These are phyloP conservation scores for Rhizophora mangle DNA, from an alignment of 345 rosid species.

Conservation along the genomic window DNA sequence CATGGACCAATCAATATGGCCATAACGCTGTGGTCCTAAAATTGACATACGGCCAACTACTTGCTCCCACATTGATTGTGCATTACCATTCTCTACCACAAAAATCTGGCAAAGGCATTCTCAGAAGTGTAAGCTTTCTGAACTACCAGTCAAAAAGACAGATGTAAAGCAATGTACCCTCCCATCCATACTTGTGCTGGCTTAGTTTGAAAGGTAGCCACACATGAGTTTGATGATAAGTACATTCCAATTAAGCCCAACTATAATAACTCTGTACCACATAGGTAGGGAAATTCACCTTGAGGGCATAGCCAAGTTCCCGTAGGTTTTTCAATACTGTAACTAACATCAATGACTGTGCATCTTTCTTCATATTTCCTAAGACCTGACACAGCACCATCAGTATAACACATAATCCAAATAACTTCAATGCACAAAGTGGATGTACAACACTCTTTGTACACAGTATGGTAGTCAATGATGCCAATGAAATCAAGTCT, in stretches of 20 bases:
- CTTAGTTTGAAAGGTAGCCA: no score
- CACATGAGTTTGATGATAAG: neutral
- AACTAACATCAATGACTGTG: constrained; percentile 67
- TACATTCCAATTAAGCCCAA: neutral
- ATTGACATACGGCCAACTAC: constrained; percentile 48
- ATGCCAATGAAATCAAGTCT: neutral
- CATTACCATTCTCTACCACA: constrained; percentile 55
- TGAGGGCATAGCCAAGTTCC: constrained; percentile 70
- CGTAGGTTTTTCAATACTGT: constrained; percentile 75
- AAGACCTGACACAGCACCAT: constrained; percentile 52
- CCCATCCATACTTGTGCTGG: constrained; percentile 1
- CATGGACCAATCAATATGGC: constrained; percentile 83
- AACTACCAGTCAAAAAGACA: constrained; percentile 14
- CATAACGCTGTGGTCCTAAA: constrained; percentile 47
- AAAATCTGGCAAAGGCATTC: constrained; percentile 53
- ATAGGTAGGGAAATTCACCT: constrained; percentile 43
- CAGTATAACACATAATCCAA: neutral
- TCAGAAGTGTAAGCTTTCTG: constrained; percentile 35
- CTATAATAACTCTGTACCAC: neutral
- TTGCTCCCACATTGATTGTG: constrained; percentile 61
- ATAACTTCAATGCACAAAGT: neutral
- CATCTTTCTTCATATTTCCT: constrained; percentile 69
- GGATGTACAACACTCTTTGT: neutral
- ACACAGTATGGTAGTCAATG: neutral
- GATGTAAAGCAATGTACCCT: neutral